phyloP scores from a whole-genome alignment of 75 land plant genomes.

The Pinus tabuliformis region DNA sequence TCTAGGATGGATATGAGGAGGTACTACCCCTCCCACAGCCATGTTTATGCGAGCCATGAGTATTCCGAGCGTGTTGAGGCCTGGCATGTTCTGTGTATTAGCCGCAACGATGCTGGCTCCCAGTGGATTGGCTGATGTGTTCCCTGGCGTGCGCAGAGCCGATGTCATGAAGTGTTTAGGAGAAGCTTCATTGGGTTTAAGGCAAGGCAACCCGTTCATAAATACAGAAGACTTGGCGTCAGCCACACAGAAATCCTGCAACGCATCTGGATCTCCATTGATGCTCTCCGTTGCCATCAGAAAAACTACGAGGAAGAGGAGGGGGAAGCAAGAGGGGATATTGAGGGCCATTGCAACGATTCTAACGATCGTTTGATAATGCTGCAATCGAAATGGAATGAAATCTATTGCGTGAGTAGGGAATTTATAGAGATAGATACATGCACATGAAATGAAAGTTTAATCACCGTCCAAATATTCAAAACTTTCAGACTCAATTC shows the following conservation, averaged over 20 bases:
- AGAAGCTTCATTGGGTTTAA: neutral
- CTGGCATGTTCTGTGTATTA: neutral
- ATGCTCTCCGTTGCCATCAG: no score
- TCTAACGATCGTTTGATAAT: no score
- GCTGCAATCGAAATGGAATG: no score
- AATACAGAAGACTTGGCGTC: neutral
- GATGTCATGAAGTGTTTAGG: slow-evolving; percentile 11
- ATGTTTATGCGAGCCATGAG: slow-evolving; percentile 23
- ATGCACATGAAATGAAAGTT: no score
- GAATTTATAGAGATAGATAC: neutral
- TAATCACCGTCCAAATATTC: no score
- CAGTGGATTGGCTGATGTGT: neutral
- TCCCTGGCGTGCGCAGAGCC: neutral
- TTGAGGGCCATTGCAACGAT: no score
- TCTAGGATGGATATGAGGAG: slow-evolving; percentile 41
- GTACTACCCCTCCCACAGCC: slow-evolving; percentile 24
- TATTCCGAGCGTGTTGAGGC: slow-evolving; percentile 36
- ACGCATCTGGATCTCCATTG: slow-evolving; percentile 12
- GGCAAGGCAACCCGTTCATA: slow-evolving; percentile 16
- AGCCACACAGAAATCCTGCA: slow-evolving; percentile 31
- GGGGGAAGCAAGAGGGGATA: no score
- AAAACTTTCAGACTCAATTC: no score
- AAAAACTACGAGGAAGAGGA: no score
- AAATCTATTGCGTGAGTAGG: no score
- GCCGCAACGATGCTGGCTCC: neutral